Evolutionary conservation across 495 filamentous ascomycete species (phyloP), one percentile per base, ranked within the genome.

Genomic region (Aspergillus bertholletiae): DNA sequence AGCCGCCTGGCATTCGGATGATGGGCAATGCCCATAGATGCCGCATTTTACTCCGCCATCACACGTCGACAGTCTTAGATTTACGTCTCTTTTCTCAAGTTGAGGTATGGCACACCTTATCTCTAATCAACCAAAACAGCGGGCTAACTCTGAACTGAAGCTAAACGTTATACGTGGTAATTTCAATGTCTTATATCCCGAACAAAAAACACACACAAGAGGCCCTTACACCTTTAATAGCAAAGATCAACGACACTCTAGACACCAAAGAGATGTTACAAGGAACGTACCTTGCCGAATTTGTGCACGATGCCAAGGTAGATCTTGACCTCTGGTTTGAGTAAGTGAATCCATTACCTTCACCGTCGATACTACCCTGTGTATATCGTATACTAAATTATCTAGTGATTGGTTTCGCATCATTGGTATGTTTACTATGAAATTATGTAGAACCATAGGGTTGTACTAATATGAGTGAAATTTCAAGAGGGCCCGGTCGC

Each of bases 51-150:
- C 65, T 78, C 8, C 61, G 64, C 17, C 75, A 80, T 58, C 67
- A 72, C 0, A 66, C 68, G 1, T 69, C 72, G 0, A 78, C 74
- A 1, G 51, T 72, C 3, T 57, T 80, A 26, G 78, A 81, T 62
- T 59, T 81, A n/a, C 71, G 78, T 23, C 45, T 81, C 5, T 71
- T 79, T 27, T 74, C 78, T 43, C 78, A 81, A 51, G 74, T 81
- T 18, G 78, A 81, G 69, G 73, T 81, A 58, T 49, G 53, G 24
- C 18, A n/a, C n/a, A n/a, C n/a, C n/a, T n/a, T n/a, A n/a, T 5
- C 13, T 0, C 4, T 20, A 9, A 0, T 20, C 6, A 24, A 34
- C 12, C 12, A 2, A 8, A 1, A 34, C 1, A 12, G 13, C 23
- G 13, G 46, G 43, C 60, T 67, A 30, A 67, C 37, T 32, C 15